A percentile compares a stretch with the other conserved stretches of the same genome.
Evolutionary conservation across 2,329 filamentous ascomycete genomes (phyloP).

Genomic region (Neocucurbitaria cava): DNA sequence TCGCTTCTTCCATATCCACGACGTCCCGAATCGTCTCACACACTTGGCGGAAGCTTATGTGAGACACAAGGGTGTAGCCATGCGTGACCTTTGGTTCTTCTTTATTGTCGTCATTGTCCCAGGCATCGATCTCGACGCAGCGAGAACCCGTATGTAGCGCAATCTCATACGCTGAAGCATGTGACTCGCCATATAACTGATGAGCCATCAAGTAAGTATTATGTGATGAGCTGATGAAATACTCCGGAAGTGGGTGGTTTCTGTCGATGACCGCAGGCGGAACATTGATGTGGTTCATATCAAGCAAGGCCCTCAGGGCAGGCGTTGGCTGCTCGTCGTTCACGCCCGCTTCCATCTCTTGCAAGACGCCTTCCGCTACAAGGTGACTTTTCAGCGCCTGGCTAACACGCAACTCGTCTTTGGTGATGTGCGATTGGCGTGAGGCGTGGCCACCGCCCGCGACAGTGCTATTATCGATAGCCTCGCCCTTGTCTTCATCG

Average conservation of each 20-base stretch:
- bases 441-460: conserved; percentile 67
- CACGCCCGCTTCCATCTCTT: conserved; percentile 55
- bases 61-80: conserved; percentile 71
- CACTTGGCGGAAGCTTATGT: conserved; percentile 69
- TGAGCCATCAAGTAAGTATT: conserved; percentile 76
- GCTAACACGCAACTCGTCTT: conserved; percentile 65
- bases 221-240: conserved; percentile 76
- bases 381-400: conserved; percentile 64
- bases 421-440: conserved; percentile 58
- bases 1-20: conserved; percentile 63
- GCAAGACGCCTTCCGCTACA: conserved; percentile 59
- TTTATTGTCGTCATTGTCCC: conserved; percentile 67
- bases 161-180: conserved; percentile 68
- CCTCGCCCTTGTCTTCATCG: conserved; percentile 64
- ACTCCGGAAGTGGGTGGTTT: conserved; percentile 69
- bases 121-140: conserved; percentile 77
- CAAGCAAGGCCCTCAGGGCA: conserved; percentile 60
- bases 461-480: conserved; percentile 57
- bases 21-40: conserved; percentile 71
- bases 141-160: conserved; percentile 68
- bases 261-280: conserved; percentile 63
- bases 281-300: conserved; percentile 64
- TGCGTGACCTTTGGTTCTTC: conserved; percentile 75
- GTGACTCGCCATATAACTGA: conserved; percentile 70
- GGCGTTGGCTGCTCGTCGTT: conserved; percentile 54